phyloP scores from a whole-genome alignment of 2,329 filamentous ascomycete genomes.

The Xenosphaeropsis pyriputrescens region DNA sequence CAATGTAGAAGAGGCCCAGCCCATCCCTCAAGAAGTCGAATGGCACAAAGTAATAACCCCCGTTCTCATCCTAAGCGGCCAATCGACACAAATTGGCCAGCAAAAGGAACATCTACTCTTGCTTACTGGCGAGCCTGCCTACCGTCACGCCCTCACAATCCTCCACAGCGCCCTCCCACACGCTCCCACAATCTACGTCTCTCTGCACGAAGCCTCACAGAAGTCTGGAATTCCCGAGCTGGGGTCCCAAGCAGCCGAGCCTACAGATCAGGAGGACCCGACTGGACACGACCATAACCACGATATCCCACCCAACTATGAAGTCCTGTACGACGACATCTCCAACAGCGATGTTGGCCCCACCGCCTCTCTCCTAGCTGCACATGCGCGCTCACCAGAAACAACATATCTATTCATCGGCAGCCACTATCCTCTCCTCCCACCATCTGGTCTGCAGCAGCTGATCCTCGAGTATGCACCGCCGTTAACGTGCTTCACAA shows the following conservation, averaged over 20 bases:
- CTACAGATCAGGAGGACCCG: too few species aligned
- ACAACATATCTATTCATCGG: constrained; percentile 18
- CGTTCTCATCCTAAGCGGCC: constrained; percentile 19
- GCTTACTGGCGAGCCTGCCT: constrained; percentile 13
- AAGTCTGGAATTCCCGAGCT: too few species aligned
- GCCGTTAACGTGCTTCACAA: constrained; percentile 20
- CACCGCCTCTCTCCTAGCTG: constrained; percentile 17
- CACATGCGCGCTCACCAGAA: constrained; percentile 12
- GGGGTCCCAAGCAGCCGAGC: too few species aligned
- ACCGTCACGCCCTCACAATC: constrained; percentile 13
- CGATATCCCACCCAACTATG: not conserved
- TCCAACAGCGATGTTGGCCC: constrained; percentile 8
- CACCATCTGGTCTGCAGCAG: constrained; percentile 11
- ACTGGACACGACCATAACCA: constrained; percentile 1
- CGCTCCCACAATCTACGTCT: constrained; percentile 14
- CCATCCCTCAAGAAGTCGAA: too few species aligned
- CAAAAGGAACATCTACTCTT: constrained; percentile 19
- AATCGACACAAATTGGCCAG: constrained; percentile 16
- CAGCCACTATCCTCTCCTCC: constrained; percentile 20
- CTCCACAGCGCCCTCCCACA: constrained; percentile 11
- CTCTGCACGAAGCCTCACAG: too few species aligned
- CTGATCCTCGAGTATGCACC: constrained; percentile 11
- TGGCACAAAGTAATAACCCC: not conserved
- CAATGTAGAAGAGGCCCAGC: too few species aligned
- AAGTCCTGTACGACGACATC: constrained; percentile 3